Percentiles rank a stretch among this genome's conserved stretches.
Conservation (phyloP, 805 yeast species). For the Torulaspora gathmanii region DNA sequence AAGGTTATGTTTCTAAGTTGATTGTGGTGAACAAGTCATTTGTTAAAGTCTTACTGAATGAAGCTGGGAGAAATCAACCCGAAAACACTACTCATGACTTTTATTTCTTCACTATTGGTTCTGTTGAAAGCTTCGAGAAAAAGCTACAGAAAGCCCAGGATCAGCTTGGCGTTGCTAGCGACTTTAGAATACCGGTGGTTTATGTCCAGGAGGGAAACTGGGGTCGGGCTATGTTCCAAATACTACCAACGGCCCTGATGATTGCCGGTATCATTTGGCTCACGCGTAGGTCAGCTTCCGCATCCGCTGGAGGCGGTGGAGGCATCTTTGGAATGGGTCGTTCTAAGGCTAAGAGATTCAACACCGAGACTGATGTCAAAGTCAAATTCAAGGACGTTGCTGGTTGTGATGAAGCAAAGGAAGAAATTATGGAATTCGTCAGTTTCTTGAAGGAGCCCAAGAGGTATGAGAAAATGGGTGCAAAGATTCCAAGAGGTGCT, state of each 20-base stretch:
- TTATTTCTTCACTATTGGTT: conserved; percentile 74
- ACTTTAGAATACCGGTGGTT: conserved; percentile 72
- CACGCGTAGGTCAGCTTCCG: conserved; percentile 54
- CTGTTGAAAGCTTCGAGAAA: conserved; percentile 81
- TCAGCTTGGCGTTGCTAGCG: conserved; percentile 55
- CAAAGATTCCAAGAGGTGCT: conserved; percentile 97
- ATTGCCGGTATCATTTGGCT: conserved; percentile 86
- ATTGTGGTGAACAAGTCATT: conserved; percentile 70
- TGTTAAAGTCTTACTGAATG: conserved; percentile 67
- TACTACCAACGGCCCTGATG: conserved; percentile 83
- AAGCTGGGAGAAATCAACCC: conserved; percentile 51
- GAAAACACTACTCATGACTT: conserved; percentile 34
- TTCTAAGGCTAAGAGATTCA: conserved; percentile 85
- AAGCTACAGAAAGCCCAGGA: conserved; percentile 72
- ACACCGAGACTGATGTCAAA: conserved; percentile 85
- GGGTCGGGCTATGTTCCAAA: conserved; percentile 58
- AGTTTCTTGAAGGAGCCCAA: conserved; percentile 84
- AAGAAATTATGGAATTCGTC: conserved; percentile 97
- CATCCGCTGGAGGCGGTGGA: conserved; percentile 52
- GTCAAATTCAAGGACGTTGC: conserved; percentile 92
- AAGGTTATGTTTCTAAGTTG: conserved; percentile 68
- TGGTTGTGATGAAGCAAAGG: conserved; percentile 95
- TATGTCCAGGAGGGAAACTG: conserved; percentile 70
- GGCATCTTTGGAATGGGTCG: conserved; percentile 89
- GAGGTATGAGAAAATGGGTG: conserved; percentile 89